Evolutionary conservation across 495 filamentous ascomycete genomes (phyloP).

Genomic region (Aspergillus panamensis): DNA sequence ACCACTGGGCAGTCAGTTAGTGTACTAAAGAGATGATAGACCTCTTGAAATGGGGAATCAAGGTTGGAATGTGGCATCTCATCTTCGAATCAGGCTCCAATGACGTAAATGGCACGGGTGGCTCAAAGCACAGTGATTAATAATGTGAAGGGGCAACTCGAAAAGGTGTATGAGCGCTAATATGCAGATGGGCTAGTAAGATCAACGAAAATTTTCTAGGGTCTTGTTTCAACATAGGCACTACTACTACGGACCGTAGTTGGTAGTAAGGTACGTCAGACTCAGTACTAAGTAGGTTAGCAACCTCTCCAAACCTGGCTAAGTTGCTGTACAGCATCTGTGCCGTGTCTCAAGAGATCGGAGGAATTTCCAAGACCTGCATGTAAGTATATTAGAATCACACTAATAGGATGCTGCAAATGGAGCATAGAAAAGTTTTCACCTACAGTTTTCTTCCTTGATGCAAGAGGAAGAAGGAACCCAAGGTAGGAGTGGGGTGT

Average conservation of each 20-base stretch:
- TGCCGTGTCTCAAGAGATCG: slow-evolving; percentile 7
- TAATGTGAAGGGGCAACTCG: background rate
- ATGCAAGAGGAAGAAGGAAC: background rate
- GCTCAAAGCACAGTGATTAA: background rate
- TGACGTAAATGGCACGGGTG: slow-evolving; percentile 10
- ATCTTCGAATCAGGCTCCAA: slow-evolving; percentile 13
- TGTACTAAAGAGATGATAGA: too few relatives aligned
- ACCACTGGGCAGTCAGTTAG: too few relatives aligned
- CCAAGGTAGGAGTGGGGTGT: slow-evolving; percentile 5
- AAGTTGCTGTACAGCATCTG: background rate
- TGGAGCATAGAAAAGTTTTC: background rate
- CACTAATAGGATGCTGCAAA: background rate
- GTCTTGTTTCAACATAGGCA: slow-evolving; percentile 4
- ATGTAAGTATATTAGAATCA: background rate
- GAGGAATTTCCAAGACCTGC: slow-evolving; percentile 6
- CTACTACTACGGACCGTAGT: too few relatives aligned
- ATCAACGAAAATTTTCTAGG: background rate
- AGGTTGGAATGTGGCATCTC: background rate
- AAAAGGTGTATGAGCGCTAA: slow-evolving; percentile 2
- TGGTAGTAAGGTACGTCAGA: too few relatives aligned
- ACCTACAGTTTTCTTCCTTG: background rate
- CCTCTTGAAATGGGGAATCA: background rate
- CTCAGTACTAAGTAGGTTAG: background rate
- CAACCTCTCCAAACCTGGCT: background rate
- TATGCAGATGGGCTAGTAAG: background rate